These are phyloP conservation scores for Pelargonium myrrhifolium DNA, from an alignment of 441 rosid genomes.

Conservation along the genomic window DNA sequence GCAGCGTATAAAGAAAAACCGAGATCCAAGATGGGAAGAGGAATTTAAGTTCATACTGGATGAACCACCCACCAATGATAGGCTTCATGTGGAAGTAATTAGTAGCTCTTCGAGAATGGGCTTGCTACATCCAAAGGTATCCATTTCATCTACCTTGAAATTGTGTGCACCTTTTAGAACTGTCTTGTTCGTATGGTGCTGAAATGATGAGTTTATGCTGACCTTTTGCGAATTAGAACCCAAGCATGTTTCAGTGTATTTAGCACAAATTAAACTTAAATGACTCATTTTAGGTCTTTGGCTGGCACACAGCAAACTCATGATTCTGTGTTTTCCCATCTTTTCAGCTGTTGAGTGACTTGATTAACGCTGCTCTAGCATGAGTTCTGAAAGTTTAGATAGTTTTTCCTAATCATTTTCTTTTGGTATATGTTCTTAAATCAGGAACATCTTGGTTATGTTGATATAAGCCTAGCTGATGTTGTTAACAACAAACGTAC, in stretches of 20 bases:
- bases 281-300: not conserved
- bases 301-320: not conserved
- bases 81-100: not conserved
- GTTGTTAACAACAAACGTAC: not conserved
- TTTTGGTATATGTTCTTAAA: too few relatives aligned
- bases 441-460: not conserved
- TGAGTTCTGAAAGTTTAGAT: not conserved
- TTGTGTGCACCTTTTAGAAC: not conserved
- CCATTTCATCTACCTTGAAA: not conserved
- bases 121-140: not conserved
- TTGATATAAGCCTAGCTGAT: not conserved
- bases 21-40: constrained; percentile 2
- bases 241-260: too few relatives aligned
- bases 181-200: not conserved
- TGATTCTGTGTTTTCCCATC: too few relatives aligned
- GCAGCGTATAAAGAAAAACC: not conserved
- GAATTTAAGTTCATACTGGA: not conserved
- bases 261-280: not conserved
- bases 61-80: not conserved
- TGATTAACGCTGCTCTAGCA: not conserved
- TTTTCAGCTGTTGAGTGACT: too few relatives aligned
- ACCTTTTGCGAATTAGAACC: too few relatives aligned
- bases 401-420: not conserved
- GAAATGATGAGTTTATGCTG: not conserved
- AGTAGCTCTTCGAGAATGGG: not conserved